These are phyloP conservation scores for Aspergillus biplanus DNA, from an alignment of 495 filamentous ascomycete species.

Conservation along the genomic window DNA sequence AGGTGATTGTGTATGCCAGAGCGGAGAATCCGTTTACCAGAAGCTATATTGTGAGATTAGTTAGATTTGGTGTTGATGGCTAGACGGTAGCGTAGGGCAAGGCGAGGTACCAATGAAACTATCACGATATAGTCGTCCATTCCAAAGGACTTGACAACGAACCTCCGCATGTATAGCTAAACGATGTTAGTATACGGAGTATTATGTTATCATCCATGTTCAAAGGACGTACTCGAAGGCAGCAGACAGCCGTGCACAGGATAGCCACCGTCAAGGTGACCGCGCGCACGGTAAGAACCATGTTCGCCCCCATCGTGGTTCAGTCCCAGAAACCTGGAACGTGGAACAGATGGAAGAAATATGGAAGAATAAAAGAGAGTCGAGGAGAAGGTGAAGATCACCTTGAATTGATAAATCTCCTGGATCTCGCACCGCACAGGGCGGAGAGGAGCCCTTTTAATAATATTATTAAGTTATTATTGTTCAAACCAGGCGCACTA, in stretches of 20 bases:
- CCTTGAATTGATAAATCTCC: too few relatives aligned
- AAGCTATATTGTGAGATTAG: not conserved
- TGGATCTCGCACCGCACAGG: too few relatives aligned
- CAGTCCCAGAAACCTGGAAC: too few relatives aligned
- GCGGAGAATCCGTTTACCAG: conserved; percentile 15
- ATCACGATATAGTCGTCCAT: conserved; percentile 21
- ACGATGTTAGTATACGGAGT: not conserved
- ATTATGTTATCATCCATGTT: too few relatives aligned
- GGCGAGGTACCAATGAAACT: conserved; percentile 7
- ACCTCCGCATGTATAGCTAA: conserved; percentile 25
- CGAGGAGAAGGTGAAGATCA: too few relatives aligned
- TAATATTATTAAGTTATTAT: too few relatives aligned
- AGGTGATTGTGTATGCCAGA: conserved; percentile 17
- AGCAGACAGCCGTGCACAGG: conserved; percentile 11
- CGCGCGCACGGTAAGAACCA: conserved; percentile 10
- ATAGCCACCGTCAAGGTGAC: conserved; percentile 14
- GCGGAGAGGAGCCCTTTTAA: too few relatives aligned
- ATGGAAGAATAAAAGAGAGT: not conserved
- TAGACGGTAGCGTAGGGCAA: not conserved
- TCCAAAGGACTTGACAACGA: conserved; percentile 19
- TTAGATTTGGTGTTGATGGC: not conserved
- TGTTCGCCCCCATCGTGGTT: not conserved
- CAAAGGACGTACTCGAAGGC: conserved; percentile 9
- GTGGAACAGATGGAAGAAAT: not conserved
- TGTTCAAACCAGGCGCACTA: too few relatives aligned